phyloP scores from a whole-genome alignment of 306 rosid genomes.

The Trifolium pratense region DNA sequence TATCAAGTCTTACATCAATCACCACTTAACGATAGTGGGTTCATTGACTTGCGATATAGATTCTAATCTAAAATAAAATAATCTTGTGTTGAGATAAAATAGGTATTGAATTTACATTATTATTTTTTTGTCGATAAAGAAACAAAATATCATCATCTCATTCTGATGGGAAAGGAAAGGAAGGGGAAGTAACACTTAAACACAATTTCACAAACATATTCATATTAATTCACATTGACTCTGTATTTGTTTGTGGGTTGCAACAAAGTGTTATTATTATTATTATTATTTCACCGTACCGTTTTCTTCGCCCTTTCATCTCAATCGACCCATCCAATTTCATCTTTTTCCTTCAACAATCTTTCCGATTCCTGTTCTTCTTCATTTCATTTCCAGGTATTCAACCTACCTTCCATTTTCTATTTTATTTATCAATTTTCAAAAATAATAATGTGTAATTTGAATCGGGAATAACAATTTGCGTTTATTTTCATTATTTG shows the following conservation, averaged over 20 bases:
- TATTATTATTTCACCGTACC: conserved; percentile 15
- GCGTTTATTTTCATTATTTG: not conserved
- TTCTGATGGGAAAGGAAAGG: not conserved
- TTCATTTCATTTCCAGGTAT: conserved; percentile 9
- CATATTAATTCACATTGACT: conserved; percentile 22
- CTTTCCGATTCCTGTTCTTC: conserved; percentile 33
- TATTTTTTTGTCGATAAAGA: too few species aligned
- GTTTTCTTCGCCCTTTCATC: conserved; percentile 19
- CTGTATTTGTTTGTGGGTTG: not conserved
- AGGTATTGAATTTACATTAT: too few species aligned
- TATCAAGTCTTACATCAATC: too few species aligned
- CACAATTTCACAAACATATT: not conserved
- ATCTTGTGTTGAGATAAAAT: too few species aligned
- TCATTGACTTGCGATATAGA: too few species aligned
- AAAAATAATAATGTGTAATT: too few species aligned
- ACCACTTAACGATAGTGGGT: too few species aligned
- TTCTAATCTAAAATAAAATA: too few species aligned
- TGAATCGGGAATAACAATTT: too few species aligned
- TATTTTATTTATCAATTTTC: too few species aligned
- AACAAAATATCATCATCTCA: not conserved
- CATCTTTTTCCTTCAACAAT: conserved; percentile 27
- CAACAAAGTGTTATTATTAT: not conserved
- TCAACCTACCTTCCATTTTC: too few species aligned
- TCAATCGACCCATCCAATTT: conserved; percentile 13
- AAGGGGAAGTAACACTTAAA: conserved; percentile 21